A percentile compares a stretch with the other conserved stretches of the same genome.
phyloP scores from a whole-genome alignment of 208 protist species.

The Wallacemonas sp. region DNA sequence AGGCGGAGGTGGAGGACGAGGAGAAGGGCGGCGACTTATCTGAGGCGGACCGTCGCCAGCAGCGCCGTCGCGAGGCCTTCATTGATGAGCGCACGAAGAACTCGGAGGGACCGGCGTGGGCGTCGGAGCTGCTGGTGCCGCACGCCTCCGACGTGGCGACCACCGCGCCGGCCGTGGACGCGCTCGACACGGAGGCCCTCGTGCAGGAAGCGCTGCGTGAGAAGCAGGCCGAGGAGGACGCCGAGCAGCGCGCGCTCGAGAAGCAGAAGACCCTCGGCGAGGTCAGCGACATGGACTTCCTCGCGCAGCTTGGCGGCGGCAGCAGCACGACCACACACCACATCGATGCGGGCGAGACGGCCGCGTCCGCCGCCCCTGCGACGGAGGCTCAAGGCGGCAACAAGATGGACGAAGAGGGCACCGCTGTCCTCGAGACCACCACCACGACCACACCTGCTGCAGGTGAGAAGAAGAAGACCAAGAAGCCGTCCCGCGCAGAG shows the following conservation, averaged over 20 bases:
- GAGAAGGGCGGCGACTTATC: no score
- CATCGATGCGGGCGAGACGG: not conserved
- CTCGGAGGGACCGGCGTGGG: conserved; percentile 70
- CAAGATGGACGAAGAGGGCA: conserved; percentile 1
- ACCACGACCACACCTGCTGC: conserved; percentile 1
- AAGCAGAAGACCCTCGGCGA: conserved; percentile 67
- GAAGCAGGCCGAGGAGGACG: conserved; percentile 20
- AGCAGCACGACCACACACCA: conserved; percentile 3
- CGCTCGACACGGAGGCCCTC: conserved; percentile 6
- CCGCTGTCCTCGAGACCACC: not conserved
- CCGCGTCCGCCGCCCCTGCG: not conserved
- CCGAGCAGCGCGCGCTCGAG: conserved; percentile 30
- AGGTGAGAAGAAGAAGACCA: not conserved
- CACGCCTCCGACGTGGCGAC: conserved; percentile 16
- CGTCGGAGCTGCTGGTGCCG: conserved; percentile 66
- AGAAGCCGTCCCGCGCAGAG: not conserved
- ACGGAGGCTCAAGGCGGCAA: conserved; percentile 2
- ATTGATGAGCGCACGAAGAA: conserved; percentile 63
- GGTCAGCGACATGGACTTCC: conserved; percentile 85
- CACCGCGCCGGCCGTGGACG: not conserved
- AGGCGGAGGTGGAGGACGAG: no score
- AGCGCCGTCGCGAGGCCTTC: conserved; percentile 59
- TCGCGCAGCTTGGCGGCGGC: conserved; percentile 33
- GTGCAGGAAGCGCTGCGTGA: conserved; percentile 2
- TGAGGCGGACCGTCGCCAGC: not conserved